Conservation (phyloP, 1,284 basidiomycete genomes). For the Malassezia caprae region DNA sequence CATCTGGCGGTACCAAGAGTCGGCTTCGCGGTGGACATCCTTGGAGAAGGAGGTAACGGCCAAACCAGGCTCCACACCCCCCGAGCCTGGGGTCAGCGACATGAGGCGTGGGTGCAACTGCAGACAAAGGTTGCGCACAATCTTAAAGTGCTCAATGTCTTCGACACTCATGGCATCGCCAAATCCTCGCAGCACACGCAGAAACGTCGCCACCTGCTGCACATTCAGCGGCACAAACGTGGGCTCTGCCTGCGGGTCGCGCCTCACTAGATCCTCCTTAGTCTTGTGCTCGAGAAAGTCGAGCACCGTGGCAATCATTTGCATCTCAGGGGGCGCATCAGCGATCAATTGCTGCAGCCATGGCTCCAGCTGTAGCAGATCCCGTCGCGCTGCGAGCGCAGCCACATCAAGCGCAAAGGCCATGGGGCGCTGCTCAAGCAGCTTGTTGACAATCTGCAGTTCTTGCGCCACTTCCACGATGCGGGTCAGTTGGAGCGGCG, state of each 20-base stretch:
- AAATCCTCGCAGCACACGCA: constrained; percentile 41
- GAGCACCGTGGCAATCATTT: constrained; percentile 62
- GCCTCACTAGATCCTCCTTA: constrained; percentile 42
- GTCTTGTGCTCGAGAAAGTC: constrained; percentile 44
- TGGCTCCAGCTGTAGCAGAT: constrained; percentile 88
- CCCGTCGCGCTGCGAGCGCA: constrained; percentile 77
- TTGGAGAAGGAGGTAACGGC: constrained; percentile 74
- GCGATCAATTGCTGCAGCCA: constrained; percentile 84
- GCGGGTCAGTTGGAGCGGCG: constrained; percentile 80
- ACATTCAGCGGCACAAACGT: constrained; percentile 42
- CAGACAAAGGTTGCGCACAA: constrained; percentile 83
- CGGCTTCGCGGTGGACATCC: constrained; percentile 76
- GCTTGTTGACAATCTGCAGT: constrained; percentile 77
- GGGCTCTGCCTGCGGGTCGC: constrained; percentile 43
- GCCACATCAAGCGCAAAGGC: constrained; percentile 74
- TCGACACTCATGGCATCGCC: constrained; percentile 52
- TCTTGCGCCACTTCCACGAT: constrained; percentile 93
- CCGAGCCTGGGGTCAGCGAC: constrained; percentile 72
- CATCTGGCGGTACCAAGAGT: constrained; percentile 94
- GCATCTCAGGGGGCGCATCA: constrained; percentile 59
- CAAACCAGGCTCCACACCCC: constrained; percentile 81
- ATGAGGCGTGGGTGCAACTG: constrained; percentile 94
- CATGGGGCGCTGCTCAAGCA: constrained; percentile 76
- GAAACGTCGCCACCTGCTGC: constrained; percentile 40
- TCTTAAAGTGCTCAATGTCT: constrained; percentile 78